Base-by-base conservation (phyloP, 1,284 basidiomycete genomes). In the Apiotrichum akiyoshidainum region DNA sequence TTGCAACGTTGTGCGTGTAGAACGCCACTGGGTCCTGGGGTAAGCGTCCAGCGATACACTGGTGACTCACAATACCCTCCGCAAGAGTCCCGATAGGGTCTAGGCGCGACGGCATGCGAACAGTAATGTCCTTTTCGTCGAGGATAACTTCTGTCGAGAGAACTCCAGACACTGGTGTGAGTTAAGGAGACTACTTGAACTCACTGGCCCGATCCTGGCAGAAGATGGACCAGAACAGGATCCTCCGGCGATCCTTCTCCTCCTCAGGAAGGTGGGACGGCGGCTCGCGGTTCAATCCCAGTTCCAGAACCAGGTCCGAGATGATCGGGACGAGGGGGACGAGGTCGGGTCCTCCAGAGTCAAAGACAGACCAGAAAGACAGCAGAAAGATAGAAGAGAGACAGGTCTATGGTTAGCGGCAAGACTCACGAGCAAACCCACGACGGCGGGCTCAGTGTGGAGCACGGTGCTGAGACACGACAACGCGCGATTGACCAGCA, bases 141-240 rank as follows among this genome's bases (percentile, higher is more conserved):
- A 59, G 26, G 2, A 19, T 19, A 7, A 58, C 42, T 1, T 52
- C 48, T 10, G 26, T 17, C 12, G 37, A 35, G 22, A 45, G 42
- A 33, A 55, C 33, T 10, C 46, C 44, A 7, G 34, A 21, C 42
- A 46, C 45, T 46, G 26, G 1, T 9, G 19, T 44, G 11, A 44
- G 42, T 19, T 17, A 14, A 44, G 22, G 21, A 6, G n/a, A 1
- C 34, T 26, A 8, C 8, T 9, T 21, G 17, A 19, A 26, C 45
- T 33, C 45, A 46, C 45, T 41, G 2, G 42, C 42, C 9, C 42
- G 33, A 17, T 56, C 55, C 22, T 44, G 34, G 34, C 48, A 39
- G 40, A 55, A 59, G 4, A 52, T 46, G 2, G 47, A 22, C 58
- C 58, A 59, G 34, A 55, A 59, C 16, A 59, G 49, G 3, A 35